Evolutionary conservation across 202 grass and related monocot genomes (phyloP).

Genomic region (Sporobolus alterniflorus): DNA sequence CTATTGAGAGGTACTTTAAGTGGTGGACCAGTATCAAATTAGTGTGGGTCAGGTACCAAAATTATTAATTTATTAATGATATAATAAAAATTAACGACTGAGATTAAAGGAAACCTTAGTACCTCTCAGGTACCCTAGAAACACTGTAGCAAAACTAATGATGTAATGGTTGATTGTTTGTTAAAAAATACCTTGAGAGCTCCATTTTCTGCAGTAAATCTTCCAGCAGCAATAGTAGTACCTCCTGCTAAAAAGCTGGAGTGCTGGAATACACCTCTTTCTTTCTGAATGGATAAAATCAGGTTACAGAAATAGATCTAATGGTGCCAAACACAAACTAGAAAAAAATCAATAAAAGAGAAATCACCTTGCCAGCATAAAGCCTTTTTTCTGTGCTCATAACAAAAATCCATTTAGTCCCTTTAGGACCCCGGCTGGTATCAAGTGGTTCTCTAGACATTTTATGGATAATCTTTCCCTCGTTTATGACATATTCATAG

Average conservation of each 20-base stretch:
- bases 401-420: conserved; percentile 94
- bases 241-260: conserved; percentile 97
- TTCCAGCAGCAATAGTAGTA: conserved; percentile 82
- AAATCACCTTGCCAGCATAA: conserved; percentile 83
- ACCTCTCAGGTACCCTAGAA: too few species aligned
- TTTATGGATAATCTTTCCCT: conserved; percentile 74
- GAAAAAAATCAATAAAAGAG: neutral
- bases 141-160: too few species aligned
- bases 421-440: conserved; percentile 54
- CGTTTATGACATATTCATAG: conserved; percentile 68
- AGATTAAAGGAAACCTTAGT: too few species aligned
- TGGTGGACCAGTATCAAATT: too few species aligned
- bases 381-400: conserved; percentile 74
- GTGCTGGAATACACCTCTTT: conserved; percentile 92
- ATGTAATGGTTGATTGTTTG: too few species aligned
- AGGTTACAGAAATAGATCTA: neutral
- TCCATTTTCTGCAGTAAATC: conserved; percentile 69
- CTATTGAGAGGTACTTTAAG: too few species aligned
- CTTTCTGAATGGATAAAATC: conserved; percentile 61
- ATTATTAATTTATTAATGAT: too few species aligned
- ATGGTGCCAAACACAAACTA: neutral
- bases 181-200: conserved; percentile 64
- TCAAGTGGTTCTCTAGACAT: conserved; percentile 63
- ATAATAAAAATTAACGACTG: too few species aligned
- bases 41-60: too few species aligned